Percentiles rank a stretch among this genome's conserved stretches.
phyloP scores from a whole-genome alignment of 192 early-diverging fungal species.

The Coemansia sp. region DNA sequence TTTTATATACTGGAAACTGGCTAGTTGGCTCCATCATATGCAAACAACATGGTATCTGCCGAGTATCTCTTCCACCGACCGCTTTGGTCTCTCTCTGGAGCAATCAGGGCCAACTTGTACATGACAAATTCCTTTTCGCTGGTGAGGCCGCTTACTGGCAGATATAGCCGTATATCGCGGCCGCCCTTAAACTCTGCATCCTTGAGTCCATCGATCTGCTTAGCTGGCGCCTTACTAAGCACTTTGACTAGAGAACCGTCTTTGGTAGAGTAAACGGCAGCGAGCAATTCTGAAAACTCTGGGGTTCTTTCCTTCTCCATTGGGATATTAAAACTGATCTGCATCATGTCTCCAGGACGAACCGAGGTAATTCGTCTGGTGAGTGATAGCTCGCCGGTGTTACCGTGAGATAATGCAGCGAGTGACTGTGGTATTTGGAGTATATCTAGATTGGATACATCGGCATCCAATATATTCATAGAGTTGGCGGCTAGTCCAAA shows the following conservation, averaged over 20 bases:
- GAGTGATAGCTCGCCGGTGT: constrained; percentile 11
- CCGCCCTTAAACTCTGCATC: constrained; percentile 6
- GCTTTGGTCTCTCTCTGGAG: constrained; percentile 22
- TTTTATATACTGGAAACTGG: background rate
- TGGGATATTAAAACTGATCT: constrained; percentile 20
- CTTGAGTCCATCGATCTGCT: constrained; percentile 14
- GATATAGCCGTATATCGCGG: constrained; percentile 10
- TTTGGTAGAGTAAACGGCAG: constrained; percentile 34
- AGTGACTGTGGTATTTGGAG: constrained; percentile 15
- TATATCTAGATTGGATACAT: constrained; percentile 8
- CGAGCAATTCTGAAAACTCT: constrained; percentile 21
- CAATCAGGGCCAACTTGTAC: constrained; percentile 39
- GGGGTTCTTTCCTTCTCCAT: constrained; percentile 5
- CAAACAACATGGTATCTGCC: constrained; percentile 43
- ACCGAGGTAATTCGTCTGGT: constrained; percentile 36
- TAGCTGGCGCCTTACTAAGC: constrained; percentile 14
- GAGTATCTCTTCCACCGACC: constrained; percentile 29
- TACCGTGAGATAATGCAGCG: background rate
- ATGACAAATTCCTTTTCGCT: constrained; percentile 18
- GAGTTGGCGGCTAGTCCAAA: background rate
- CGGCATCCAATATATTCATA: constrained; percentile 8
- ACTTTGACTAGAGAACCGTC: constrained; percentile 37
- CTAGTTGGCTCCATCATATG: constrained; percentile 21
- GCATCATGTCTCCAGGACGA: constrained; percentile 31
- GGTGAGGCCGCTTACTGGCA: constrained; percentile 22